Evolutionary conservation across 2,329 filamentous ascomycete genomes (phyloP).

Genomic region (Leptographium lundbergii): DNA sequence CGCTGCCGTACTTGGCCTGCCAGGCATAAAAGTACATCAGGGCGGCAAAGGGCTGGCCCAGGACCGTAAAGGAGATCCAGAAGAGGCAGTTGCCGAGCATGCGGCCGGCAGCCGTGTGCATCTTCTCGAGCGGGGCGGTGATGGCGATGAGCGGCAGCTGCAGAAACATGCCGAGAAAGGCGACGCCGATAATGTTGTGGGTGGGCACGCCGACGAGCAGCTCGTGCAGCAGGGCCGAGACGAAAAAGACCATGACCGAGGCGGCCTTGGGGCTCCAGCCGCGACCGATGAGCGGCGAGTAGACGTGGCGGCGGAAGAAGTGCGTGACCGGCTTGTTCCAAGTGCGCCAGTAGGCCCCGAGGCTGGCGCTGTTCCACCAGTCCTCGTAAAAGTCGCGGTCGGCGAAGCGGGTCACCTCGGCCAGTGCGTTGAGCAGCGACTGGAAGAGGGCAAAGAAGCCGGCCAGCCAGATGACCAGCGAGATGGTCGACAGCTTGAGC

Average conservation of each 20-base stretch:
- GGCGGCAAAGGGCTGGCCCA: slow-evolving; percentile 87
- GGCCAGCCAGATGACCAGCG: slow-evolving; percentile 89
- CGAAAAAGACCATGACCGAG: slow-evolving; percentile 71
- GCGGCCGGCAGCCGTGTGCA: slow-evolving; percentile 61
- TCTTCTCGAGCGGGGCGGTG: slow-evolving; percentile 68
- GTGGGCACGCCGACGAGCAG: slow-evolving; percentile 87
- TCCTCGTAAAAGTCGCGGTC: slow-evolving; percentile 93
- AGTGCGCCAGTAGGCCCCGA: slow-evolving; percentile 83
- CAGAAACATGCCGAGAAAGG: slow-evolving; percentile 86
- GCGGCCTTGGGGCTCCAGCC: slow-evolving; percentile 62
- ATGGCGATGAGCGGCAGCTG: slow-evolving; percentile 80
- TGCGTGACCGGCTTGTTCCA: slow-evolving; percentile 98
- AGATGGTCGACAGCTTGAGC: slow-evolving; percentile 92
- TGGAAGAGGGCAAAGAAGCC: slow-evolving; percentile 97
- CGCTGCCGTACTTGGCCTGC: slow-evolving; percentile 93
- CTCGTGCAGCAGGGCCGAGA: slow-evolving; percentile 85
- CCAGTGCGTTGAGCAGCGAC: slow-evolving; percentile 78
- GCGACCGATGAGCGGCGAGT: slow-evolving; percentile 72
- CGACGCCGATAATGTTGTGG: slow-evolving; percentile 85
- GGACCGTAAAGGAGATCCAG: slow-evolving; percentile 90
- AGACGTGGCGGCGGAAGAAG: slow-evolving; percentile 93
- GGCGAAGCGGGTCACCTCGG: slow-evolving; percentile 79
- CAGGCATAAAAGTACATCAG: slow-evolving; percentile 95
- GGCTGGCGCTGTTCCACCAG: slow-evolving; percentile 90
- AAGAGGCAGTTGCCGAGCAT: slow-evolving; percentile 88